Conservation (phyloP, 805 yeast species). For the Hanseniaspora lachancei region DNA sequence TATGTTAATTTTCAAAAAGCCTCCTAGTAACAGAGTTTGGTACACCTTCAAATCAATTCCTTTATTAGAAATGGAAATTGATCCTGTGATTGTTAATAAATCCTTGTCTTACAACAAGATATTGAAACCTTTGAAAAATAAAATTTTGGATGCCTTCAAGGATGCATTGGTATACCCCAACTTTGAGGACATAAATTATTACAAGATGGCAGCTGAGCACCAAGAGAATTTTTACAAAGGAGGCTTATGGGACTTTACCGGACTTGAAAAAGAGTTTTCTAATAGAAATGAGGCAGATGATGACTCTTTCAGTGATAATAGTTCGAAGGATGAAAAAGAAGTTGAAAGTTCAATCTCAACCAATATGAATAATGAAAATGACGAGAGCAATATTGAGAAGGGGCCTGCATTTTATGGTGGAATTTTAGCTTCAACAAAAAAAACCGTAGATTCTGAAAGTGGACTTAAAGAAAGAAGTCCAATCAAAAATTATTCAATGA, state of each 20-base stretch:
- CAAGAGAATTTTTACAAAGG: conserved; percentile 65
- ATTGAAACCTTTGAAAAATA: conserved; percentile 65
- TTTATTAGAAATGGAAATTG: conserved; percentile 55
- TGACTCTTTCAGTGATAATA: background rate
- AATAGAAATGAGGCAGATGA: background rate
- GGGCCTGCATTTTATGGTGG: background rate
- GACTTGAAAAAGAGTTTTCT: background rate
- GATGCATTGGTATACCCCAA: conserved; percentile 74
- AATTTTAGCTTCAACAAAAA: background rate
- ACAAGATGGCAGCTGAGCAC: conserved; percentile 33
- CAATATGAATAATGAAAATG: background rate
- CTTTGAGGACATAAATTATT: conserved; percentile 78
- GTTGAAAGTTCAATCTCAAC: background rate
- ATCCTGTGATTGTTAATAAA: conserved; percentile 82
- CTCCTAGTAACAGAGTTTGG: conserved; percentile 88
- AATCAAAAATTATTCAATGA: background rate
- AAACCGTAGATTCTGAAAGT: background rate
- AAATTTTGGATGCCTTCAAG: conserved; percentile 62
- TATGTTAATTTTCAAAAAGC: conserved; percentile 60
- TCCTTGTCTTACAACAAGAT: conserved; percentile 66
- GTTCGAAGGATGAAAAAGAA: conserved; percentile 15
- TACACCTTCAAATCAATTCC: conserved; percentile 77
- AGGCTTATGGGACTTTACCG: conserved; percentile 62
- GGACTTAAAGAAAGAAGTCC: conserved; percentile 5
- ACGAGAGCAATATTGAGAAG: background rate